Percentiles rank a stretch among this genome's conserved stretches.
These are phyloP conservation scores for Beauveria medogensis DNA, from an alignment of 2,329 filamentous ascomycete genomes.

Conservation along the genomic window DNA sequence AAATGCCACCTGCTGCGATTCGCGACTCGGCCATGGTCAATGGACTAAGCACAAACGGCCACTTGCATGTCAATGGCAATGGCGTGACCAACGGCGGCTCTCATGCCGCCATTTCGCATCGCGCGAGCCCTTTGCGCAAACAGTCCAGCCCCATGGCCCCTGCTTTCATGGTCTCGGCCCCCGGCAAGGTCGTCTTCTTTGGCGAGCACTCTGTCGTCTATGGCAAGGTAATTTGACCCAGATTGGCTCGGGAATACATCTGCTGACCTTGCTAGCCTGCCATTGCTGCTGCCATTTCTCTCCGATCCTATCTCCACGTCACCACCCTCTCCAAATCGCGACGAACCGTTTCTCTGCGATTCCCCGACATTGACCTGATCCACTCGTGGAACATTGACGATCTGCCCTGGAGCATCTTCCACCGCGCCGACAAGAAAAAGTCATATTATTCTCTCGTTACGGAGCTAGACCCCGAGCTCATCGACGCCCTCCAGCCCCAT, in stretches of 20 bases:
- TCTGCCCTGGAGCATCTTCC: conserved; percentile 79
- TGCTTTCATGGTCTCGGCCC: conserved; percentile 94
- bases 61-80: conserved; percentile 27
- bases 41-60: conserved; percentile 15
- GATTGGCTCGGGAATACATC: neutral
- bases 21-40: conserved; percentile 5
- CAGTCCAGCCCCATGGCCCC: conserved; percentile 65
- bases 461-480: conserved; percentile 71
- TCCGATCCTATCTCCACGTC: conserved; percentile 93
- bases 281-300: conserved; percentile 88
- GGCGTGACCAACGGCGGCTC: conserved; percentile 27
- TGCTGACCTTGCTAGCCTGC: conserved; percentile 51
- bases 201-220: conserved; percentile 98
- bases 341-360: conserved; percentile 77
- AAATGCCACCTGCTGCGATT: conserved; percentile 5
- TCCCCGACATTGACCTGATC: conserved; percentile 81
- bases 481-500: conserved; percentile 73
- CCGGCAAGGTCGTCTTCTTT: conserved; percentile 96
- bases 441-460: conserved; percentile 89
- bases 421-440: conserved; percentile 78
- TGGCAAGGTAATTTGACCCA: conserved; percentile 59
- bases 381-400: conserved; percentile 94
- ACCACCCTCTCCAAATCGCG: conserved; percentile 89
- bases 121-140: conserved; percentile 42
- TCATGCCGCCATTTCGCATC: conserved; percentile 26